Conservation (phyloP, 164 flowering plant genomes). For the Stephania yunnanensis region DNA sequence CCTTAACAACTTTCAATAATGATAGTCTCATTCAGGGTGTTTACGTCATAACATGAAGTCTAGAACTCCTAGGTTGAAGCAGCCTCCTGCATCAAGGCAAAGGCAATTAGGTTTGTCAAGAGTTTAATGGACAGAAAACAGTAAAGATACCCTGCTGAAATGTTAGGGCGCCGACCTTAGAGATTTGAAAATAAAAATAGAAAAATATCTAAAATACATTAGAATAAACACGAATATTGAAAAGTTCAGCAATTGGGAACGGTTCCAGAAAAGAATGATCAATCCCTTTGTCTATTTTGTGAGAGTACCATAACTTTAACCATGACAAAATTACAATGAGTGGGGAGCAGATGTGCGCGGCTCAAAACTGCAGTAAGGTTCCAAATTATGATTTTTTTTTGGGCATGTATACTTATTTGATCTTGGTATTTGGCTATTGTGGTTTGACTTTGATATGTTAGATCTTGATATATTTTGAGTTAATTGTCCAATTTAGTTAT, state of each 20-base stretch:
- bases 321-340: neutral
- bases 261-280: no score
- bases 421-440: no score
- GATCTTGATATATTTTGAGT: neutral
- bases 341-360: neutral
- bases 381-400: neutral
- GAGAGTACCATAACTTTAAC: neutral
- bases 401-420: neutral
- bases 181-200: neutral
- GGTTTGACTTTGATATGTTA: neutral
- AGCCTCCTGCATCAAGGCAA: no score
- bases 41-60: neutral
- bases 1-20: no score
- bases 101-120: no score
- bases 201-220: neutral
- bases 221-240: no score
- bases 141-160: neutral
- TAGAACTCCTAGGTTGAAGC: neutral
- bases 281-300: no score
- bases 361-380: neutral
- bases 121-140: no score
- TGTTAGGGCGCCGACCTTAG: neutral
- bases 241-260: no score
- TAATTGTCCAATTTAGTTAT: neutral
- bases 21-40: neutral